Evolutionary conservation across 73 alveolate species (phyloP).

Genomic region (Stentor roeselii): DNA sequence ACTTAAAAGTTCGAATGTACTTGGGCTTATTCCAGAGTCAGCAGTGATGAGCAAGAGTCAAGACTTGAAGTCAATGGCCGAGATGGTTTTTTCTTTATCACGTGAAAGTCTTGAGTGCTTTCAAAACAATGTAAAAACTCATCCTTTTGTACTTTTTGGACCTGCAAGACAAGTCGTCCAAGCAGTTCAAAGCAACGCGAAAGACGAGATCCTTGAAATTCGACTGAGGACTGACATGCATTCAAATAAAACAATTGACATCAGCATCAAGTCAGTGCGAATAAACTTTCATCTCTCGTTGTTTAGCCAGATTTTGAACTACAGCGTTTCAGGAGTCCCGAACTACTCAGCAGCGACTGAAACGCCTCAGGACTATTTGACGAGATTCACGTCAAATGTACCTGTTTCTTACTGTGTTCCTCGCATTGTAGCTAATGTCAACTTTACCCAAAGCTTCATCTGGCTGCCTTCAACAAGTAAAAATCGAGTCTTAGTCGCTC

Average conservation of each 20-base stretch:
- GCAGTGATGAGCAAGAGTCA: neutral
- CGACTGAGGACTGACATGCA: neutral
- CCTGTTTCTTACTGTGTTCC: neutral
- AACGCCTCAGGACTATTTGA: neutral
- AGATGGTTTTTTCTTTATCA: neutral
- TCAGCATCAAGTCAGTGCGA: neutral
- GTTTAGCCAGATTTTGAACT: neutral
- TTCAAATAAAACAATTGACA: neutral
- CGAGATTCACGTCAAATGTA: neutral
- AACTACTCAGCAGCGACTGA: neutral
- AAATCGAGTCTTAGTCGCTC: neutral
- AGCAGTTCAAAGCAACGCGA: neutral
- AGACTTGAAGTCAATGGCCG: neutral
- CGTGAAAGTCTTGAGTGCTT: neutral
- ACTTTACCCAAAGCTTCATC: neutral
- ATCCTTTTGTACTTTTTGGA: neutral
- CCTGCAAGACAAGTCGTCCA: neutral
- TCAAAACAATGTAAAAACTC: neutral
- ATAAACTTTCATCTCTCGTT: slow-evolving; percentile 3
- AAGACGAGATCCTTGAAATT: neutral
- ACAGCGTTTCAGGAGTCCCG: neutral
- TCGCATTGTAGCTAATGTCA: neutral
- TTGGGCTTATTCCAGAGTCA: slow-evolving; percentile 10
- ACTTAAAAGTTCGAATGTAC: neutral
- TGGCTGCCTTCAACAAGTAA: neutral